Evolutionary conservation across 768 basidiomycete species (phyloP), one percentile per base, ranked within the genome.

Genomic region (Leccinum boreale): DNA sequence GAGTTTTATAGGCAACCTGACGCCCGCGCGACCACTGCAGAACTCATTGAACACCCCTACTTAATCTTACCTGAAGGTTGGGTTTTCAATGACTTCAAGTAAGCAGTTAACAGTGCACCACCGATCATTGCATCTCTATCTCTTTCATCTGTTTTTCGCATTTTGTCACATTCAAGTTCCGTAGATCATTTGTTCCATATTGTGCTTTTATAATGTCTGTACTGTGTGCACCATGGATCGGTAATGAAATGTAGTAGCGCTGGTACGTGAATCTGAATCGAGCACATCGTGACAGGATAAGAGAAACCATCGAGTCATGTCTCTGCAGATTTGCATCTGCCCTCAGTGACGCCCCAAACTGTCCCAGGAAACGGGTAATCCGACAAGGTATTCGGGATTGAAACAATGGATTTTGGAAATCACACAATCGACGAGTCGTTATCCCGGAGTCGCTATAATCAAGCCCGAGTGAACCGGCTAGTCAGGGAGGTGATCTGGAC

Each of bases 31-130:
- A 84, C 77, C 26, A 89, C 94, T 33, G 77, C 84, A 35, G 91
- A 92, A 66, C 81, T 96, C 57, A 82, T 89, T 60, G 79, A 79
- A 62, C 93, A 97, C 74, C 82, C 81, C 42, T 97, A 91, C 77
- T 82, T 94, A 52, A 75, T 73, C 64, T 81, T 92, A 58, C 83
- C 86, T 58, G 79, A 79, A 49, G 87, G 81, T 57, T 94, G 92
- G 91, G 74, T 76, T 58, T 94, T 94, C 78, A 82, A 78, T 62
- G 85, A 84, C 63, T 75, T 72, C 64, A 72, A 72, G 58, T 72
- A 60, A 58, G 54, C 53, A 46, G 46, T 47, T 52, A 53, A 53
- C 46, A 56, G 57, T 57, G 45, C 47, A 52, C 48, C 68, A 58
- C 21, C 10, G 12, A 45, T 21, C 59, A 53, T 59, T 49, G 52